Conservation (phyloP, 345 rosid species). For the Leavenworthia alabamica region DNA sequence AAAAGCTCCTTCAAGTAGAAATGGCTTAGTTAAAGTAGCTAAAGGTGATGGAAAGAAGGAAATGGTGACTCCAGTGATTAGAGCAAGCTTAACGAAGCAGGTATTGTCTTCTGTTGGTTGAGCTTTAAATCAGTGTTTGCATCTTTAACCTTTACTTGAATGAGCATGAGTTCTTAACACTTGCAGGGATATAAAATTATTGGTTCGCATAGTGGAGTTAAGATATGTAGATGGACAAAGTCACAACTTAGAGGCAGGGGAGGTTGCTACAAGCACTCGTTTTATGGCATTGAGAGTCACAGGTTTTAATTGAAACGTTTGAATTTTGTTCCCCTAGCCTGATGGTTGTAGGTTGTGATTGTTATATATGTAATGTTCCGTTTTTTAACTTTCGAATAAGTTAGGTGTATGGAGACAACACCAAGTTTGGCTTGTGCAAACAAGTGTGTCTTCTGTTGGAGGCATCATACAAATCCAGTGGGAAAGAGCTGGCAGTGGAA, state of each 20-base stretch:
- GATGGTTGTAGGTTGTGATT: not conserved
- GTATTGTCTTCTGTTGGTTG: conserved; percentile 18
- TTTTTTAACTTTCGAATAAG: not conserved
- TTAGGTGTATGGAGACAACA: conserved; percentile 97
- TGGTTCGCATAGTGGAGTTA: conserved; percentile 98
- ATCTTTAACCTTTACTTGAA: not conserved
- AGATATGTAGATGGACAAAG: conserved; percentile 98
- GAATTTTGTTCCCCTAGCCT: not conserved
- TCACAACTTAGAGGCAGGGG: conserved; percentile 99
- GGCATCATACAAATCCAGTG: conserved; percentile 98
- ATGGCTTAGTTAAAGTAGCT: conserved; percentile 26
- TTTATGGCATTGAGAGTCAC: conserved; percentile 98
- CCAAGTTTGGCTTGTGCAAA: conserved; percentile 99
- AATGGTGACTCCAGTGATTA: conserved; percentile 93
- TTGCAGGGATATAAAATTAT: conserved; percentile 93
- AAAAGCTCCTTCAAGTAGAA: conserved; percentile 64
- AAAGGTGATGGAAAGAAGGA: conserved; percentile 61
- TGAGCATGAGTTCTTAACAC: not conserved
- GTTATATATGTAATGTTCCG: not conserved
- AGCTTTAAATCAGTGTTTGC: not conserved
- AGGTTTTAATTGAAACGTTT: conserved; percentile 43
- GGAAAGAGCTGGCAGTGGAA: conserved; percentile 99
- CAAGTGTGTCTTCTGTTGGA: conserved; percentile 99
- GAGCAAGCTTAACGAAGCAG: conserved; percentile 95
- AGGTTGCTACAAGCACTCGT: conserved; percentile 98